phyloP scores from a whole-genome alignment of 1,139 yeast species.

The Candida gigantensis region DNA sequence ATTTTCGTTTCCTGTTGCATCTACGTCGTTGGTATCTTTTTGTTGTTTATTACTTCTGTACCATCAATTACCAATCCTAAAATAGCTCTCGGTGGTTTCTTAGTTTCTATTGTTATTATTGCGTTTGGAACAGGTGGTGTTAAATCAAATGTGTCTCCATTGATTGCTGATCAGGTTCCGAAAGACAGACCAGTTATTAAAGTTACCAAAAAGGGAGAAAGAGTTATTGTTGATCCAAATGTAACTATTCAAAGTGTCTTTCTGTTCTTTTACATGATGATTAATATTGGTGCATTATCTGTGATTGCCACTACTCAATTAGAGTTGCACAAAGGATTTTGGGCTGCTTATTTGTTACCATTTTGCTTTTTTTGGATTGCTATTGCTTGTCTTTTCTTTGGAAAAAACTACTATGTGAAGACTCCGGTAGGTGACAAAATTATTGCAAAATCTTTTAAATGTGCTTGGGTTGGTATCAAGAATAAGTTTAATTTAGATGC shows the following conservation, averaged over 20 bases:
- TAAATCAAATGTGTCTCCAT: constrained; percentile 73
- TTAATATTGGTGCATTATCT: constrained; percentile 40
- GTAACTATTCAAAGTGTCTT: constrained; percentile 42
- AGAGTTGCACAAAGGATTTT: constrained; percentile 37
- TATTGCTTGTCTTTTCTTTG: constrained; percentile 51
- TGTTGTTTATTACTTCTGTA: constrained; percentile 70
- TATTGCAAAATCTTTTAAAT: constrained; percentile 54
- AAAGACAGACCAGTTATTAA: constrained; percentile 35
- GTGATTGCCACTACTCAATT: constrained; percentile 43
- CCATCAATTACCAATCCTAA: constrained; percentile 20
- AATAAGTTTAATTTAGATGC: constrained; percentile 52
- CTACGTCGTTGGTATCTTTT: constrained; percentile 62
- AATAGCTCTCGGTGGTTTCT: constrained; percentile 51
- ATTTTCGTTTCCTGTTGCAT: constrained; percentile 61
- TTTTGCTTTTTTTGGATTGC: constrained; percentile 66
- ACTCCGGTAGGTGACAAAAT: constrained; percentile 65
- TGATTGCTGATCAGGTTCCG: constrained; percentile 72
- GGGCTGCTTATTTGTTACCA: constrained; percentile 55
- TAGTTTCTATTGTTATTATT: constrained; percentile 62
- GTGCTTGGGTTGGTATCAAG: constrained; percentile 44
- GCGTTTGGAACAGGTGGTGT: constrained; percentile 84
- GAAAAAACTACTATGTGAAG: constrained; percentile 57
- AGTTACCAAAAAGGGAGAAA: constrained; percentile 35
- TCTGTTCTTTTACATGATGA: constrained; percentile 44
- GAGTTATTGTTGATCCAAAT: constrained; percentile 40